Evolutionary conservation across 169 alveolate genomes (phyloP).

Genomic region (Cryptosporidium sp.): DNA sequence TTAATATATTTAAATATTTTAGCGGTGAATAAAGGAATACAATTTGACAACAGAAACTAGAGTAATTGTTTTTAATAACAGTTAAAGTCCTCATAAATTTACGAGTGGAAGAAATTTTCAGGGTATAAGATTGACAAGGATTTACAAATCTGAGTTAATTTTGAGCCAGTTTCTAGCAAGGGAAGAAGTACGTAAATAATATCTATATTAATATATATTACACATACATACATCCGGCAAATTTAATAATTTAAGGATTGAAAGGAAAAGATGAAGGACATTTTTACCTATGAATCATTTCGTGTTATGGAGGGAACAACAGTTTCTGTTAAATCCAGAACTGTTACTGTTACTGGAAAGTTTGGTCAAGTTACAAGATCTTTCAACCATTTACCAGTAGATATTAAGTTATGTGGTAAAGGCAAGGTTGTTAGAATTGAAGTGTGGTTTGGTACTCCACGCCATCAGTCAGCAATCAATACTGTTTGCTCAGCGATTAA

Average conservation of each 20-base stretch:
- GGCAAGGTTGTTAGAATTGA: conserved; percentile 89
- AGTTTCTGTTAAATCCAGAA: conserved; percentile 93
- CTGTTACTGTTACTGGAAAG: conserved; percentile 97
- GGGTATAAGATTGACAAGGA: background rate
- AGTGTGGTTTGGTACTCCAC: conserved; percentile 95
- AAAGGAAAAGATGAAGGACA: conserved; percentile 47
- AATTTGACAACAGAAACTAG: background rate
- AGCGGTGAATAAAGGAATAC: background rate
- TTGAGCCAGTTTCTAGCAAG: background rate
- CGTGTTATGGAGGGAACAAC: conserved; percentile 75
- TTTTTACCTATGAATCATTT: conserved; percentile 63
- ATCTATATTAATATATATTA: background rate
- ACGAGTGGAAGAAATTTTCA: background rate
- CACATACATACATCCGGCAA: background rate
- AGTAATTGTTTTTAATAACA: conserved; percentile 2
- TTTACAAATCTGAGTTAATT: conserved; percentile 11
- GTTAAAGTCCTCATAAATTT: conserved; percentile 4
- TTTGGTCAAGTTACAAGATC: conserved; percentile 94
- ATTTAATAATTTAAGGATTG: background rate
- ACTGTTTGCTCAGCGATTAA: conserved; percentile 95
- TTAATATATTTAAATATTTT: background rate
- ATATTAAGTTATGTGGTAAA: conserved; percentile 90
- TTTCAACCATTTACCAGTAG: conserved; percentile 97
- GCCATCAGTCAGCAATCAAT: conserved; percentile 94
- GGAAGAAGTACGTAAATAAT: conserved; percentile 6